Evolutionary conservation across 1,284 basidiomycete species (phyloP), one percentile per base, ranked within the genome.

Genomic region (Pseudozyma tsukubaensis): DNA sequence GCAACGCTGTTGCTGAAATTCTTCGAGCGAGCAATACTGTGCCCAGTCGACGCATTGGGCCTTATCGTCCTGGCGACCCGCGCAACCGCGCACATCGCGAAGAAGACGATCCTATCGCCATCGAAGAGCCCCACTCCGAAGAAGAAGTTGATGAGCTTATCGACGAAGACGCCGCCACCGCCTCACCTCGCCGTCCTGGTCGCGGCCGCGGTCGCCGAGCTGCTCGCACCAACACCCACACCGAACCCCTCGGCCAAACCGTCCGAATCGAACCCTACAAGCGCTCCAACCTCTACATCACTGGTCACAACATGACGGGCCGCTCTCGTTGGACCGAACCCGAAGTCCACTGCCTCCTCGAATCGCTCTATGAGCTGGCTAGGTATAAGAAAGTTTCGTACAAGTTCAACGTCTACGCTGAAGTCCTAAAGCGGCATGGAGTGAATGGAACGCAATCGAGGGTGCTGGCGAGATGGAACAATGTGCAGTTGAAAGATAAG

Each of bases 401-500:
- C n/a, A 66, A 61, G 24, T 72, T 72, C 50, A 63, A 68, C 18
- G 59, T 72, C 10, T 79, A 72, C 34, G 18, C 55, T n/a, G 63
- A 67, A 43, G 58, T 80, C 14, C 60, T 80, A 13, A 42, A 62
- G 36, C 50, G 59, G 4, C 76, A 80, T 43, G 78, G 78, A 7
- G 44, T 51, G 3, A 13, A 48, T 7, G 78, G 78, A 14, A 63
- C 51, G 14, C 48, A 55, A 21, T 58, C 52, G 21, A 40, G 14
- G 4, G 36, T 44, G 37, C 43, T 80, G 56, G 63, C 57, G 10
- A 35, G 62, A 29, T 70, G 77, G 66, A 80, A 80, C 65, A 79
- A 80, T 37, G 72, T 80, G 44, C 78, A 80, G 59, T 50, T 80
- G 50, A 79, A 80, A 50, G 78, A 80, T 43, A 80, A 80, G 72